These are phyloP conservation scores for Penicillium egyptiacum DNA, from an alignment of 495 filamentous ascomycete species.

Conservation along the genomic window DNA sequence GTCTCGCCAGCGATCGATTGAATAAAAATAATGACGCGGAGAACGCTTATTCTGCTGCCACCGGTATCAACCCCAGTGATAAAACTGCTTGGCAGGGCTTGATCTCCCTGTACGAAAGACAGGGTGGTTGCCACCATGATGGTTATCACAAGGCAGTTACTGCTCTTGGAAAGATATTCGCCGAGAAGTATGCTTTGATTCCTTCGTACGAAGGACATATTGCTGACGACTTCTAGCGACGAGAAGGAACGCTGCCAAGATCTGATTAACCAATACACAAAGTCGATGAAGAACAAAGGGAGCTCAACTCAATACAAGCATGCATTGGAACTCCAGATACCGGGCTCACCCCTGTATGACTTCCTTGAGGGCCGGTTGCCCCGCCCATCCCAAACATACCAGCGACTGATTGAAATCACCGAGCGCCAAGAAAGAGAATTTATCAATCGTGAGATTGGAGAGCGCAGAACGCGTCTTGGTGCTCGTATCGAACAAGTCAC, in stretches of 20 bases:
- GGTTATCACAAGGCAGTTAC: slow-evolving; percentile 71
- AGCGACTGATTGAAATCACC: slow-evolving; percentile 77
- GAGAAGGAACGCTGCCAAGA: slow-evolving; percentile 73
- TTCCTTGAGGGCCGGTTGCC: slow-evolving; percentile 84
- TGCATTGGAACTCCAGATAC: slow-evolving; percentile 73
- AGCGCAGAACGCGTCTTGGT: slow-evolving; percentile 83
- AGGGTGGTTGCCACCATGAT: slow-evolving; percentile 64
- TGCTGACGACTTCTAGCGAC: slow-evolving; percentile 37
- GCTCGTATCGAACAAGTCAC: slow-evolving; percentile 80
- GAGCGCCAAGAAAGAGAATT: slow-evolving; percentile 86
- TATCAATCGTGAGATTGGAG: slow-evolving; percentile 88
- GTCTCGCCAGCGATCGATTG: slow-evolving; percentile 75
- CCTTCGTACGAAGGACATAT: not conserved
- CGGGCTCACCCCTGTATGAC: slow-evolving; percentile 71
- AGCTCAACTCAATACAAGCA: slow-evolving; percentile 68
- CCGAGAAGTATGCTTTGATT: slow-evolving; percentile 53
- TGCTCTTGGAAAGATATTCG: slow-evolving; percentile 71
- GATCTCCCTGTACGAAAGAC: slow-evolving; percentile 79
- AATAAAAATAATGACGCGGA: slow-evolving; percentile 69
- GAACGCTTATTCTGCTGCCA: slow-evolving; percentile 70
- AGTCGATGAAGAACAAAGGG: slow-evolving; percentile 67
- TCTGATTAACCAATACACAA: slow-evolving; percentile 75
- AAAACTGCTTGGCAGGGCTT: slow-evolving; percentile 86
- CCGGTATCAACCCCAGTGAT: slow-evolving; percentile 60
- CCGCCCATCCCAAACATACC: slow-evolving; percentile 78